phyloP scores from a whole-genome alignment of 2,329 filamentous ascomycete genomes.

The Clonostachys solani region DNA sequence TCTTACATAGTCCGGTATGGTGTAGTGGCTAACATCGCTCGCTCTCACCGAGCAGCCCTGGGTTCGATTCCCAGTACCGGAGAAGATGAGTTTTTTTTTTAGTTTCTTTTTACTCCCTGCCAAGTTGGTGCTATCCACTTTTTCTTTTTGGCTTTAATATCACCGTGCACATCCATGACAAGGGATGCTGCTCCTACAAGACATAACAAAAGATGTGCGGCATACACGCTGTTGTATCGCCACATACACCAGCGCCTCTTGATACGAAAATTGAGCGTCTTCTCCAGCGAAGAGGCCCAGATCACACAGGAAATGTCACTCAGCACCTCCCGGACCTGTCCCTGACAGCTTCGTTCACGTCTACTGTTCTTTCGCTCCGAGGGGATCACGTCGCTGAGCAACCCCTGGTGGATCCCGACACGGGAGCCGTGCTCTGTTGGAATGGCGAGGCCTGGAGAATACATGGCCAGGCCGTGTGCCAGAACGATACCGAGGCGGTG shows the following conservation, averaged over 20 bases:
- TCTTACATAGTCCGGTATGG: constrained; percentile 17
- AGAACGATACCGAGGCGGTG: constrained; percentile 75
- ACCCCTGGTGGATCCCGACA: constrained; percentile 57
- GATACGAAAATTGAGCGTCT: too few species aligned
- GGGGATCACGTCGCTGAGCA: constrained; percentile 68
- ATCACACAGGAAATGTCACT: constrained; percentile 44
- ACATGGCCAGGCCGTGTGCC: constrained; percentile 47
- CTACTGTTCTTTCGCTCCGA: constrained; percentile 87
- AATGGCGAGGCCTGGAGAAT: constrained; percentile 95
- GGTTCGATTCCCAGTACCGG: constrained; percentile 13
- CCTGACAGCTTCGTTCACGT: constrained; percentile 60
- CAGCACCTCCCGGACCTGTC: constrained; percentile 14
- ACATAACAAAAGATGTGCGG: constrained; percentile 49
- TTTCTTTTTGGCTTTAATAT: background rate
- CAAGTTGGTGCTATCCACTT: background rate
- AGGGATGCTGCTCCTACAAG: background rate
- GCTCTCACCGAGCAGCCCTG: constrained; percentile 17
- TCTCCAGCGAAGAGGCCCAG: constrained; percentile 12
- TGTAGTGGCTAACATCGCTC: constrained; percentile 27
- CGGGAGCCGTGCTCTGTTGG: constrained; percentile 79
- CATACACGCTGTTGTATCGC: constrained; percentile 49
- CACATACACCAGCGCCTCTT: background rate
- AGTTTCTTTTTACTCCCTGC: background rate
- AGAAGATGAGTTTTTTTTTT: constrained; percentile 2
- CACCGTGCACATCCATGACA: background rate